Percentiles rank a stretch among this genome's conserved stretches.
Conservation (phyloP, 2,329 filamentous ascomycete species). For the Aspergillus sp. region DNA sequence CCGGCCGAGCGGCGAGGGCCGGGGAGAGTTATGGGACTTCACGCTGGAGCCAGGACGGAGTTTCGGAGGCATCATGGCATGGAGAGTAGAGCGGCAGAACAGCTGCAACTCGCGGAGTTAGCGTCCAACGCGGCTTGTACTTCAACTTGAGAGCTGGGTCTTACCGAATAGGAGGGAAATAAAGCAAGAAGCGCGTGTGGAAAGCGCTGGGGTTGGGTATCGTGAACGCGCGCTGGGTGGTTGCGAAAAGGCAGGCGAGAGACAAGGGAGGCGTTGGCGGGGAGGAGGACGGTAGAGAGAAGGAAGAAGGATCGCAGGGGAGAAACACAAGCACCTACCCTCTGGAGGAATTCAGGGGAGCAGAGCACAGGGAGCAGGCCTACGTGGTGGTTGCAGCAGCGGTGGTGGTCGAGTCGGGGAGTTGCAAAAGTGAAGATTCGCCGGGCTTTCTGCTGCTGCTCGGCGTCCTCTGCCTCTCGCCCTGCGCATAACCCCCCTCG, state of each 20-base stretch:
- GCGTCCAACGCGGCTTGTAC: slow-evolving; percentile 11
- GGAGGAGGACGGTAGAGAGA: slow-evolving; percentile 10
- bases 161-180: too few species aligned
- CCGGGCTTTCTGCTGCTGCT: too few species aligned
- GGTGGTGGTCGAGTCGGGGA: too few species aligned
- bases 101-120: slow-evolving; percentile 13
- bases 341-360: too few species aligned
- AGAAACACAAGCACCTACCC: too few species aligned
- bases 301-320: slow-evolving; percentile 16
- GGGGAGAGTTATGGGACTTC: slow-evolving; percentile 20
- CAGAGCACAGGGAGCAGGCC: too few species aligned
- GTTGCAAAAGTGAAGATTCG: too few species aligned
- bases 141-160: too few species aligned
- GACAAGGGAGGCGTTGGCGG: background rate
- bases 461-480: too few species aligned
- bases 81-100: slow-evolving; percentile 8
- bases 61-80: slow-evolving; percentile 24
- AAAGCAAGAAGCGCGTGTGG: background rate
- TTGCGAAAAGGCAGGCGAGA: background rate
- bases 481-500: too few species aligned
- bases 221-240: background rate
- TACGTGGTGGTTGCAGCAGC: too few species aligned
- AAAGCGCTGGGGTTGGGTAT: background rate
- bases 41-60: slow-evolving; percentile 26
- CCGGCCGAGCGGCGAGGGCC: slow-evolving; percentile 25